Base-by-base conservation (phyloP, 345 rosid genomes). In the Eucalyptus tenuipes region DNA sequence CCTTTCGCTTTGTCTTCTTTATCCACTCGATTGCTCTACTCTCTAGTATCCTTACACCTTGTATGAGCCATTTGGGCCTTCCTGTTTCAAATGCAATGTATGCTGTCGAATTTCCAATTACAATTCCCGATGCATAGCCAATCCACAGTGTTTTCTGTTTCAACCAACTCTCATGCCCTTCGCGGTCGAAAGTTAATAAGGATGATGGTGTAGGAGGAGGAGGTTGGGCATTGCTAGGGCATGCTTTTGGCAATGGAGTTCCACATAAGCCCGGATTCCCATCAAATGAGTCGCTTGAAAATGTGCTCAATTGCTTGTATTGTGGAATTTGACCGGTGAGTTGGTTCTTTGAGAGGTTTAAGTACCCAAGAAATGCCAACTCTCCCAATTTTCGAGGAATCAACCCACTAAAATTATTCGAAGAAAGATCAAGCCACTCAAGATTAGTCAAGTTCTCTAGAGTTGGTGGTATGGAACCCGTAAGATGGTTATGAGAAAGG, bases 111-210 rank as follows among this genome's bases (percentile, higher is more conserved):
- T 0, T 64, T 40, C 75, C 75, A 64, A n/a, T 0, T n/a, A 64
- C 6, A 7, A 64, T n/a, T 14, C 75, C 75, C 0, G 10, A n/a
- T 64, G 75, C 37, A 64, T 64, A 64, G 17, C 75, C 75, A 13
- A 64, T 64, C 75, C 75, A 64, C 75, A n/a, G 4, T 64, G 75
- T 64, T 64, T 64, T 64, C 2, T 64, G 75, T n/a, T 64, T 64
- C 20, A 64, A 64, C 75, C 75, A 64, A 64, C 75, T 64, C 20
- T n/a, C 10, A 14, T 0, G 75, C 37, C 2, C 40, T n/a, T 64
- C 40, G 0, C 0, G 20, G 1, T 64, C 2, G 5, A 64, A 64
- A 64, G 20, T n/a, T 64, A 4, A 64, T 64, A 15, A n/a, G 0
- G 37, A 64, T 14, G 40, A 64, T 14, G 75, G 37, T n/a, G 55